Evolutionary conservation across 225 moss, liverwort and hornwort species (phyloP), one percentile per base, ranked within the genome.

Genomic region (Polytrichum formosum): DNA sequence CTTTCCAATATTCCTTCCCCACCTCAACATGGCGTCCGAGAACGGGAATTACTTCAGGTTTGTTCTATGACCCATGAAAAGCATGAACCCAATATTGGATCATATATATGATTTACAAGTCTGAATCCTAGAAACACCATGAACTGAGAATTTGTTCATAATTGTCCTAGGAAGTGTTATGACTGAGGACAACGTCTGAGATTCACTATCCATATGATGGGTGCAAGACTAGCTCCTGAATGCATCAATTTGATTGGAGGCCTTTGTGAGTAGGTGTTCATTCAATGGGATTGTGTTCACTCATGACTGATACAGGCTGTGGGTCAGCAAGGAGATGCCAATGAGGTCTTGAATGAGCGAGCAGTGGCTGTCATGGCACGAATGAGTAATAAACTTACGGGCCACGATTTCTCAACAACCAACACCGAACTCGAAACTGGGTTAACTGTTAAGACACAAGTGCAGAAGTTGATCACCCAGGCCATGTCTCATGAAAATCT

Each of bases 341-440:
- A 94, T 62, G 94, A 94, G 82, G 88, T 94, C 26, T 85, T 98
- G 1, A 94, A 84, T 77, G 98, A 92, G 75, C 90, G 94, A 77
- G 98, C 98, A 56, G 76, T 90, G 68, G 90, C 90, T 79, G 98
- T 98, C 26, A 98, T 98, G 98, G 85, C 78, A 60, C 98, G 98
- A 37, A 98, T 98, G 98, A 98, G 90, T 69, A 88, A 98, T 69
- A 98, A 98, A 73, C 80, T 98, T 33, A 98, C 98, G 5, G 98
- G 98, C 25, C 88, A 88, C 71, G 98, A 98, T 76, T 98, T 98
- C 60, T 69, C 85, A 79, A 80, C 94, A 19, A 76, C 83, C 33
- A 87, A 77, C 58, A 82, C 70, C 26, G 90, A 94, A 78, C 77
- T 81, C 8, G 98, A 94, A 29, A 82, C 91, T 61, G 94, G 98